Conservation (phyloP, 1,284 basidiomycete genomes). For the Paramarasmius palmivorus region DNA sequence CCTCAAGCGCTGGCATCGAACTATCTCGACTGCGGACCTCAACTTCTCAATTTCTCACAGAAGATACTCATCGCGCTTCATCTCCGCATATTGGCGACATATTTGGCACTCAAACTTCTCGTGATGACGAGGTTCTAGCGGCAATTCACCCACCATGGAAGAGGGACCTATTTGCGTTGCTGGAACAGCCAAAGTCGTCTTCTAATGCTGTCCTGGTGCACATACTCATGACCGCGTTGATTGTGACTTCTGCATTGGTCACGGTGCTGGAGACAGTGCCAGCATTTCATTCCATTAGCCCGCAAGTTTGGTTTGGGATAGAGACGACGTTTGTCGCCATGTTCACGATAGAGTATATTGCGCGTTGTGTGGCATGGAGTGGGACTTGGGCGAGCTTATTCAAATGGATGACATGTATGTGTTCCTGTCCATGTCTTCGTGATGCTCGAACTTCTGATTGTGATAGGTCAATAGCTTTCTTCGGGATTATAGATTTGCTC, state of each 20-base stretch:
- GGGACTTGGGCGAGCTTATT: slow-evolving; percentile 57
- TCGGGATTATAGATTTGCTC: slow-evolving; percentile 81
- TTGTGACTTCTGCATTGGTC: slow-evolving; percentile 72
- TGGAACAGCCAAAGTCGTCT: slow-evolving; percentile 72
- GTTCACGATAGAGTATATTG: slow-evolving; percentile 81
- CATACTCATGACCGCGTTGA: slow-evolving; percentile 61
- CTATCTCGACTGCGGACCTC: slow-evolving; percentile 13
- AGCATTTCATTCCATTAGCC: slow-evolving; percentile 70
- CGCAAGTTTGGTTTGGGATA: slow-evolving; percentile 79
- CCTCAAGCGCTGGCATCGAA: slow-evolving; percentile 1
- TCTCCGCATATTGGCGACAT: slow-evolving; percentile 36
- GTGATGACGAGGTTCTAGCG: slow-evolving; percentile 33
- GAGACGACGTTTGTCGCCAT: slow-evolving; percentile 77
- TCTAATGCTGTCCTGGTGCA: slow-evolving; percentile 66
- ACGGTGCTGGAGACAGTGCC: slow-evolving; percentile 87
- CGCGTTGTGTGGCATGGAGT: slow-evolving; percentile 66
- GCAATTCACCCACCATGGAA: slow-evolving; percentile 58
- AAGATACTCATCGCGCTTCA: slow-evolving; percentile 26
- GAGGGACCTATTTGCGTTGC: slow-evolving; percentile 55
- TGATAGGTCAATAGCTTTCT: slow-evolving; percentile 60
- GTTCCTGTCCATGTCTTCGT: background rate
- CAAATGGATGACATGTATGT: slow-evolving; percentile 71
- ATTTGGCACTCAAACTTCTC: slow-evolving; percentile 28
- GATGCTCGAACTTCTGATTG: slow-evolving; percentile 9
- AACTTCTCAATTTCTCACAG: slow-evolving; percentile 35